phyloP scores from a whole-genome alignment of 768 basidiomycete genomes.

The Collybia nuda region DNA sequence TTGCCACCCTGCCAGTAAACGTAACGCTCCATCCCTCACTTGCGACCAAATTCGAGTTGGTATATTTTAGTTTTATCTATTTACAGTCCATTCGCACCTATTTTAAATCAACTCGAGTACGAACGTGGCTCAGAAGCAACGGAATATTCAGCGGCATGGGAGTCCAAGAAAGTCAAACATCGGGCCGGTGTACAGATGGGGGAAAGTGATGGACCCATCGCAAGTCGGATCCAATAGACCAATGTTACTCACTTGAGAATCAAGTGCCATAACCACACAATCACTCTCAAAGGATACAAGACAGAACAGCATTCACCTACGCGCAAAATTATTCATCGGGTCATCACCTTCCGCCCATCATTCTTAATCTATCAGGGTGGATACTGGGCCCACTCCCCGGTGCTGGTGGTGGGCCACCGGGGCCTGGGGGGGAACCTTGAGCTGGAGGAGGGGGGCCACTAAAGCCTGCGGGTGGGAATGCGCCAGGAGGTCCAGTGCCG shows the following conservation, averaged over 20 bases:
- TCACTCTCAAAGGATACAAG: too few species aligned
- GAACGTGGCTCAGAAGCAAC: not conserved
- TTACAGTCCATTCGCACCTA: not conserved
- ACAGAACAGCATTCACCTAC: not conserved
- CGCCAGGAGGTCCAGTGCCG: constrained; percentile 25
- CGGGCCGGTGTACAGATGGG: too few species aligned
- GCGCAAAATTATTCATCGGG: not conserved
- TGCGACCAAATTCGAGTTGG: too few species aligned
- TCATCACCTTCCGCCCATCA: constrained; percentile 54
- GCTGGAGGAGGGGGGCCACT: constrained; percentile 30
- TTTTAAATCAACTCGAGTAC: too few species aligned
- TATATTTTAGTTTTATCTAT: not conserved
- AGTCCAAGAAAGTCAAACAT: too few species aligned
- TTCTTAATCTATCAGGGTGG: constrained; percentile 80
- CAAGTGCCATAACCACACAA: too few species aligned
- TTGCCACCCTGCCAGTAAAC: too few species aligned
- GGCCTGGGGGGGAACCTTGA: constrained; percentile 25
- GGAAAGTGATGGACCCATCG: too few species aligned
- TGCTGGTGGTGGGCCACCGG: constrained; percentile 23
- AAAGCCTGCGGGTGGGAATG: constrained; percentile 23
- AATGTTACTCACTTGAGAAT: too few species aligned
- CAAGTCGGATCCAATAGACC: too few species aligned
- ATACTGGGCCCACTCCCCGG: constrained; percentile 58
- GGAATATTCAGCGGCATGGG: too few species aligned
- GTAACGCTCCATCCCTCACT: too few species aligned